These are phyloP conservation scores for Fusarium sambucinum DNA, from an alignment of 2,329 filamentous ascomycete genomes.

Conservation along the genomic window DNA sequence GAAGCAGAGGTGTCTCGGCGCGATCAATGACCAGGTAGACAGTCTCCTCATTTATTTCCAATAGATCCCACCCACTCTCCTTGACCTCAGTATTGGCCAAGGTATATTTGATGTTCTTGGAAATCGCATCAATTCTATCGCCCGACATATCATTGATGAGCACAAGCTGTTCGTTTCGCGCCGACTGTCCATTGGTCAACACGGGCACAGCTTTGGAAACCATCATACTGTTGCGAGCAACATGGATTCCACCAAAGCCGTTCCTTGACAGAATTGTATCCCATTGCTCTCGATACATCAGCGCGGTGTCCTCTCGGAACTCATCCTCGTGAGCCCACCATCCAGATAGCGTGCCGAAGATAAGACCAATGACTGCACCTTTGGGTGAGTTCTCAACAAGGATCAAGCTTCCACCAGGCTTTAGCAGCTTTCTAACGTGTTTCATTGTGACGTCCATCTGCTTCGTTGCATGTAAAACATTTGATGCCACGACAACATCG, in stretches of 20 bases:
- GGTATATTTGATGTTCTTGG: not conserved
- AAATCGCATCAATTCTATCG: not conserved
- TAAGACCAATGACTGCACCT: conserved; percentile 11
- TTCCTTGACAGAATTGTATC: conserved; percentile 3
- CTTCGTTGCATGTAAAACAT: conserved; percentile 12
- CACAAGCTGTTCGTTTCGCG: not conserved
- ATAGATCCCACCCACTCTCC: not conserved
- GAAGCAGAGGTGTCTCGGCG: conserved; percentile 1
- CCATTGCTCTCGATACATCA: conserved; percentile 15
- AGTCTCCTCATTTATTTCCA: not conserved
- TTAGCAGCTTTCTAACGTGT: conserved; percentile 7
- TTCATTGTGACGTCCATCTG: conserved; percentile 8
- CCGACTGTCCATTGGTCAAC: not conserved
- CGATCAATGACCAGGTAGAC: conserved; percentile 5
- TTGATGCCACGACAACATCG: conserved; percentile 15
- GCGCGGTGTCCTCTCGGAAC: conserved; percentile 10
- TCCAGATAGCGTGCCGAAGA: conserved; percentile 9
- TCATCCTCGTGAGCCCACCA: conserved; percentile 20
- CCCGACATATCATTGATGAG: not conserved
- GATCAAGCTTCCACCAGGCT: not conserved
- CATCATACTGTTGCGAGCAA: conserved; percentile 18
- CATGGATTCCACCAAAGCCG: conserved; percentile 6
- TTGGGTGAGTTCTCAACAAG: conserved; percentile 11
- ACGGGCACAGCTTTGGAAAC: conserved; percentile 6
- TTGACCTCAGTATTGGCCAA: not conserved